Conservation (phyloP, 2,329 filamentous ascomycete species). For the Hymenotorrendiella dingleyae region DNA sequence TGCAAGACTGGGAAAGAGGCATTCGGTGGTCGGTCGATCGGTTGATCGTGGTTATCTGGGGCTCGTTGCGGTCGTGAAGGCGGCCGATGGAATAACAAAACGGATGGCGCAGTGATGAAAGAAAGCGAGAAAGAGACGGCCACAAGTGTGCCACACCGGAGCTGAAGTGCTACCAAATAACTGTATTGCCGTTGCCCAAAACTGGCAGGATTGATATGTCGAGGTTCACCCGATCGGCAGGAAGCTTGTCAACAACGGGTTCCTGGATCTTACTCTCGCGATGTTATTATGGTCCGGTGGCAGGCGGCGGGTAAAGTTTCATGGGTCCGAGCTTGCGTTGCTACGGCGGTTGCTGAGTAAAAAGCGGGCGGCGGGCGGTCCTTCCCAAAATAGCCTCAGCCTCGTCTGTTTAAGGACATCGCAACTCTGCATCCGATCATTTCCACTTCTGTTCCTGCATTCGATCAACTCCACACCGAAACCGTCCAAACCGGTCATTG, state of each 20-base stretch:
- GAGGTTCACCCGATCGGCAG: constrained; percentile 16
- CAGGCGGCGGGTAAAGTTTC: constrained; percentile 12
- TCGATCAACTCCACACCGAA: not conserved
- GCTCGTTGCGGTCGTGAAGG: not conserved
- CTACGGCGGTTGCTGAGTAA: no score
- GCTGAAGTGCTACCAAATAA: not conserved
- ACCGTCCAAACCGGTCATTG: no score
- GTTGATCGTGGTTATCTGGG: not conserved
- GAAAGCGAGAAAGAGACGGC: constrained; percentile 1
- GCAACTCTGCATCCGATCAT: not conserved
- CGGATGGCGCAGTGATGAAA: constrained; percentile 5
- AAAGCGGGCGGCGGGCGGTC: no score
- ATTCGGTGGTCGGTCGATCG: constrained; percentile 1
- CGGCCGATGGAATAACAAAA: constrained; percentile 4
- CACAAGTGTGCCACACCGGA: not conserved
- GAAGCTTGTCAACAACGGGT: constrained; percentile 17
- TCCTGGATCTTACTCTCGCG: constrained; percentile 19
- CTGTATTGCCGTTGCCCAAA: no score
- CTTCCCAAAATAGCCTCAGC: constrained; percentile 13
- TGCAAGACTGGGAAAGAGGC: constrained; percentile 1
- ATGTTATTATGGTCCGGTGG: constrained; percentile 25
- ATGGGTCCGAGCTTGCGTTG: constrained; percentile 13
- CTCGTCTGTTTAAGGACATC: constrained; percentile 13
- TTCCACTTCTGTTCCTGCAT: not conserved
- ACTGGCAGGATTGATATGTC: no score